A percentile compares a stretch with the other conserved stretches of the same genome.
phyloP scores from a whole-genome alignment of 257 asterid species.

The Plantago elongata region DNA sequence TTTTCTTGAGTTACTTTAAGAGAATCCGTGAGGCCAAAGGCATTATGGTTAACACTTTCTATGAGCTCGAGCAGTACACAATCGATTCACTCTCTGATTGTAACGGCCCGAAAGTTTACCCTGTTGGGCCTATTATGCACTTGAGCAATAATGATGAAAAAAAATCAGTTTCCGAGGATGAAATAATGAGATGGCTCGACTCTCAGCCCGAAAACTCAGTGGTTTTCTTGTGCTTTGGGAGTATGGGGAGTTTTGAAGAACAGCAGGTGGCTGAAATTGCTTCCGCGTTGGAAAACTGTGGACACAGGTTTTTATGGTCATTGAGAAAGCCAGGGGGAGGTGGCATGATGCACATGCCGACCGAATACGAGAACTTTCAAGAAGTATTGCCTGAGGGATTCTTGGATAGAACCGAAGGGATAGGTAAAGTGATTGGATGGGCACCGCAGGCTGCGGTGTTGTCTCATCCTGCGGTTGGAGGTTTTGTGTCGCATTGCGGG shows the following conservation, averaged over 20 bases:
- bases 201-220: conserved; percentile 35
- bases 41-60: conserved; percentile 40
- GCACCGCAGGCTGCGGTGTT: conserved; percentile 44
- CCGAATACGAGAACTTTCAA: conserved; percentile 22
- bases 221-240: conserved; percentile 50
- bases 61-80: conserved; percentile 40
- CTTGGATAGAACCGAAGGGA: conserved; percentile 33
- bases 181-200: conserved; percentile 42
- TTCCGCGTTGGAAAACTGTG: conserved; percentile 33
- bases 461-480: conserved; percentile 45
- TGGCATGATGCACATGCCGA: conserved; percentile 6
- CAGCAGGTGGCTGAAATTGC: conserved; percentile 49
- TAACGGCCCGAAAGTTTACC: conserved; percentile 30
- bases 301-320: conserved; percentile 47
- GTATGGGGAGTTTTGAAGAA: conserved; percentile 32
- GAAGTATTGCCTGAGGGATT: conserved; percentile 49
- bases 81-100: conserved; percentile 8
- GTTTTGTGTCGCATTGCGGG: conserved; percentile 52
- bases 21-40: conserved; percentile 31
- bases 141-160: not conserved
- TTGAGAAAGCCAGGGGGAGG: conserved; percentile 30
- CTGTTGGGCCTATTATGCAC: conserved; percentile 48
- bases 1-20: conserved; percentile 2
- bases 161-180: conserved; percentile 3
- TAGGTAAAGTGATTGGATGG: conserved; percentile 51